phyloP scores from a whole-genome alignment of 768 basidiomycete genomes.

The Mycena floridula region DNA sequence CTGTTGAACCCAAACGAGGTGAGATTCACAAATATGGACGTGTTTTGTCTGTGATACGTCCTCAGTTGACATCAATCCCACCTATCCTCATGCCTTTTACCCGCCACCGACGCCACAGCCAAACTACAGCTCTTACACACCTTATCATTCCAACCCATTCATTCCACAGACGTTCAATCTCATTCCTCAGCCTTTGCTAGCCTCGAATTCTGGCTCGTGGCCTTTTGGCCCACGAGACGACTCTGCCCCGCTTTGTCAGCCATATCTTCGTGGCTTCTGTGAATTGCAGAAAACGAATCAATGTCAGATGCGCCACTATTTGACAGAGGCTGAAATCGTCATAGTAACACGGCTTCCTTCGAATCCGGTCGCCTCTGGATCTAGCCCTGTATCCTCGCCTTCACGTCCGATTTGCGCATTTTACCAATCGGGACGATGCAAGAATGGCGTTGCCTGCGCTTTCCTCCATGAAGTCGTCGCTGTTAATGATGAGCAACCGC shows the following conservation, averaged over 20 bases:
- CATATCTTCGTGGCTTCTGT: neutral
- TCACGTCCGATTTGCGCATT: neutral
- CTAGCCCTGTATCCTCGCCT: neutral
- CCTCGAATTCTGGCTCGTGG: neutral
- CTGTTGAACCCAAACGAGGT: no score
- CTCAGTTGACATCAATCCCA: neutral
- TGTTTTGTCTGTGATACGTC: no score
- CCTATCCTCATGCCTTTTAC: neutral
- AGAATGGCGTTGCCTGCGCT: neutral
- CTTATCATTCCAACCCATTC: neutral
- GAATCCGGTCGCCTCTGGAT: neutral
- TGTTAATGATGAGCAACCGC: no score
- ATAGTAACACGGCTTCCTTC: neutral
- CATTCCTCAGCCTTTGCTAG: neutral
- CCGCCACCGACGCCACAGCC: neutral
- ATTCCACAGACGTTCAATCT: neutral
- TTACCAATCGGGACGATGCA: slow-evolving; percentile 2
- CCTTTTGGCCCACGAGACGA: no score
- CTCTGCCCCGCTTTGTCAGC: neutral
- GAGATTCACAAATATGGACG: no score
- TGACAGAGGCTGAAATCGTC: neutral
- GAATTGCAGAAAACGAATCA: neutral
- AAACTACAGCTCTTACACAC: neutral
- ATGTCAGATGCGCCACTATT: neutral
- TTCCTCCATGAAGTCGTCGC: slow-evolving; percentile 11